Conservation (phyloP, 768 basidiomycete genomes). For the Sistotremastrum niveocremeum region DNA sequence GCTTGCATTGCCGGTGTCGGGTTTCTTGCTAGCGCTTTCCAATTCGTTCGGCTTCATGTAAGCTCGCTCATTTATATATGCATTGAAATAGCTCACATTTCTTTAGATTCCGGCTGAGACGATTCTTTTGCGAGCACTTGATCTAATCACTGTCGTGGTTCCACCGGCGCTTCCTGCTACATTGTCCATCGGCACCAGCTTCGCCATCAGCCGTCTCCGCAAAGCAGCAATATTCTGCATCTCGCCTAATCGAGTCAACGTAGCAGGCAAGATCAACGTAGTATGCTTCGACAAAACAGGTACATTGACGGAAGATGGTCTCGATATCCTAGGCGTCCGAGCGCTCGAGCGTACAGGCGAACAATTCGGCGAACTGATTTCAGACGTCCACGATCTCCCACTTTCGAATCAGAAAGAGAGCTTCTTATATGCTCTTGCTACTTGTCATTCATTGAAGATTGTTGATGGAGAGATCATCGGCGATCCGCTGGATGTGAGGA, state of each 20-base stretch:
- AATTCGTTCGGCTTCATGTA: slow-evolving; percentile 85
- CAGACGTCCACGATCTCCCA: slow-evolving; percentile 79
- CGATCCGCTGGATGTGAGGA: slow-evolving; percentile 92
- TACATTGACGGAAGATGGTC: slow-evolving; percentile 92
- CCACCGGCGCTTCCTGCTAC: slow-evolving; percentile 96
- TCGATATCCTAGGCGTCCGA: slow-evolving; percentile 92
- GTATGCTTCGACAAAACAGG: slow-evolving; percentile 99
- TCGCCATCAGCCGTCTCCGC: slow-evolving; percentile 79
- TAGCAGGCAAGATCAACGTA: slow-evolving; percentile 91
- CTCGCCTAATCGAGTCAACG: slow-evolving; percentile 88
- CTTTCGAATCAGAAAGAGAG: slow-evolving; percentile 52
- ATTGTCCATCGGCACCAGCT: slow-evolving; percentile 92
- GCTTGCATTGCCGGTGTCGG: slow-evolving; percentile 85
- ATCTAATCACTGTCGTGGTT: slow-evolving; percentile 93
- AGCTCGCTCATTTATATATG: slow-evolving; percentile 14
- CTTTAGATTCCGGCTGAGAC: slow-evolving; percentile 75
- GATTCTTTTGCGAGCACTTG: slow-evolving; percentile 82
- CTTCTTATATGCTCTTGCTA: slow-evolving; percentile 85
- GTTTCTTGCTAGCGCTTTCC: slow-evolving; percentile 82
- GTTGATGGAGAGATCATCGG: slow-evolving; percentile 82
- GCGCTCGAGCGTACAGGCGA: slow-evolving; percentile 62
- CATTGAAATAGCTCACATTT: slow-evolving; percentile 1
- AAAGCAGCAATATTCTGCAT: slow-evolving; percentile 90
- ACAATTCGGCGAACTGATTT: slow-evolving; percentile 81
- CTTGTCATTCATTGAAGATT: slow-evolving; percentile 90